Evolutionary conservation across 371 early-diverging fungal species (phyloP), one percentile per base, ranked within the genome.

Genomic region (Rhizoclosmatium hyalinum): DNA sequence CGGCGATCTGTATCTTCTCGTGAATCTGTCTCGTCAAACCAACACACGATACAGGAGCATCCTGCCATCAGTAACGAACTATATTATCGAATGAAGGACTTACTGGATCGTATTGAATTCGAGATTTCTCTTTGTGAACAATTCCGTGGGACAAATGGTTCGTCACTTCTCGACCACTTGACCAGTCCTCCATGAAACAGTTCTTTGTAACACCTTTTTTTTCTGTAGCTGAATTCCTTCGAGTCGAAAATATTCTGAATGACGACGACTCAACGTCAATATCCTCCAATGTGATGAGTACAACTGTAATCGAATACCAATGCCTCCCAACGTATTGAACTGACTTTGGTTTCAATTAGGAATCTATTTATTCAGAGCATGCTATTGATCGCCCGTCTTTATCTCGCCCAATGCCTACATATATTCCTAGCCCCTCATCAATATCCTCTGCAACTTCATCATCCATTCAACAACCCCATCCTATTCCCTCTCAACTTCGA

Each of bases 111-210:
- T 57, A 86, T 93, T 21, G 80, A 81, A 10, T 85, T 87, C 62
- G 92, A 92, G 63, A 89, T 91, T 50, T 88, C 90, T 0, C 76
- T 94, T 0, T 92, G 92, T 60, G 91, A 92, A 77, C 92, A 94
- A 75, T 94, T 94, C 85, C 87, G 90, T 10, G 89, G 89, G 6
- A 32, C 65, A 21, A 87, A 87, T 80, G 91, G 94, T 92, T 84
- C 72, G 82, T 42, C 24, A 21, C 47, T 19, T 2, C 17, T 50
- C 5, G 61, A n/a, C 57, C 43, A 32, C 6, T 42, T 54, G 5
- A n/a, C n/a, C 46, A 14, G n/a, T 53, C 53, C 53, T 12, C 14
- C n/a, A n/a, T 53, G 53, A 53, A 32, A 32, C 32, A 32, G 32
- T 32, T 1, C 1, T 39, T 19, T 46, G 21, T 65, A 62, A 46